Conservation (phyloP, 2,329 filamentous ascomycete species). For the Phyllosticta citribraziliensis region DNA sequence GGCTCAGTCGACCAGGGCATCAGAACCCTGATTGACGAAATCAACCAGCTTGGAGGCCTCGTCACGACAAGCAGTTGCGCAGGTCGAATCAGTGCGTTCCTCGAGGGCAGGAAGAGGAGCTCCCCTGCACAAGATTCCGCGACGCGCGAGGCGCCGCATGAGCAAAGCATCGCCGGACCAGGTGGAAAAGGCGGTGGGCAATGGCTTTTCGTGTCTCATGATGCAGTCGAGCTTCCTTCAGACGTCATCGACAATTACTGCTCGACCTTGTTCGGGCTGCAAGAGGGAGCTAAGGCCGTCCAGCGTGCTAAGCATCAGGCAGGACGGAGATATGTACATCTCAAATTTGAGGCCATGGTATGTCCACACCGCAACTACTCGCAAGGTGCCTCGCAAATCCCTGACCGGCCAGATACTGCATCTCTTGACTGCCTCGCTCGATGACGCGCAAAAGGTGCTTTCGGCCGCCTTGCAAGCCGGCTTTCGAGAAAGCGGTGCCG, state of each 20-base stretch:
- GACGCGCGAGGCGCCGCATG: constrained; percentile 13
- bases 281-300: constrained; percentile 2
- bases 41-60: constrained; percentile 65
- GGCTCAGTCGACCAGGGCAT: constrained; percentile 76
- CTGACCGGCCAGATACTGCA: constrained; percentile 63
- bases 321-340: constrained; percentile 51
- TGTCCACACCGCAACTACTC: constrained; percentile 19
- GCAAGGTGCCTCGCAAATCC: neutral
- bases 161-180: constrained; percentile 44
- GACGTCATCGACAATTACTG: constrained; percentile 12
- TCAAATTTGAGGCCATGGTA: constrained; percentile 96
- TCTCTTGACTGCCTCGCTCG: constrained; percentile 64
- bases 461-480: constrained; percentile 69
- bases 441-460: constrained; percentile 66
- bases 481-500: constrained; percentile 81
- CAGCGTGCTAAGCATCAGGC: constrained; percentile 16
- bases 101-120: constrained; percentile 59
- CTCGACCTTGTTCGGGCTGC: constrained; percentile 31
- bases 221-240: constrained; percentile 43
- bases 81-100: constrained; percentile 75
- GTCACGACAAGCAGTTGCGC: constrained; percentile 93
- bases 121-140: constrained; percentile 13
- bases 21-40: constrained; percentile 62
- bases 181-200: constrained; percentile 78
- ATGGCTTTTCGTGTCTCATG: constrained; percentile 86